These are phyloP conservation scores for Daldinia loculata DNA, from an alignment of 495 filamentous ascomycete species.

Conservation along the genomic window DNA sequence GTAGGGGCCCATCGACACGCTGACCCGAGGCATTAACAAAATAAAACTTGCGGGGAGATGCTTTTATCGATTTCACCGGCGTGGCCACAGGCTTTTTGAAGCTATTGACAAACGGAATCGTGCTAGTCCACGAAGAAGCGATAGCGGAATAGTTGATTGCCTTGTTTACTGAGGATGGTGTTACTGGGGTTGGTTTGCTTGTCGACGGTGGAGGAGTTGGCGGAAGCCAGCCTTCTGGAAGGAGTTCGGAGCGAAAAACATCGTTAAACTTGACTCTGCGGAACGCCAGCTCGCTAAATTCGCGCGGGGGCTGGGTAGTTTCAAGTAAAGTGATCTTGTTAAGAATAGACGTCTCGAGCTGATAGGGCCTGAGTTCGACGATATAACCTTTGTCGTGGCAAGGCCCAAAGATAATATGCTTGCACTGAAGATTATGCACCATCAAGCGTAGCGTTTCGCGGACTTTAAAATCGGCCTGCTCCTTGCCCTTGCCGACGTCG, in stretches of 20 bases:
- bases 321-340: slow-evolving; percentile 45
- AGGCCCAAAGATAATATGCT: slow-evolving; percentile 70
- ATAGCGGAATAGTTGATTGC: neutral
- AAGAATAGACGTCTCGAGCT: slow-evolving; percentile 38
- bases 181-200: neutral
- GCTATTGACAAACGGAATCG: slow-evolving; percentile 1
- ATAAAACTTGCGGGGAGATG: slow-evolving; percentile 26
- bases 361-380: slow-evolving; percentile 54
- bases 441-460: slow-evolving; percentile 61
- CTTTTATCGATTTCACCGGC: neutral
- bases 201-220: slow-evolving; percentile 1
- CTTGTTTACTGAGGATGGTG: neutral
- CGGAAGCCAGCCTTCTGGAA: slow-evolving; percentile 21
- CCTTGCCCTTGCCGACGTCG: slow-evolving; percentile 68
- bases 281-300: slow-evolving; percentile 45
- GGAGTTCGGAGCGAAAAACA: slow-evolving; percentile 51
- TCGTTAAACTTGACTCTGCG: slow-evolving; percentile 39
- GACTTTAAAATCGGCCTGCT: slow-evolving; percentile 68
- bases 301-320: slow-evolving; percentile 45
- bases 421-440: slow-evolving; percentile 68
- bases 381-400: slow-evolving; percentile 71
- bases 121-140: neutral
- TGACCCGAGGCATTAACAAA: slow-evolving; percentile 46
- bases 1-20: slow-evolving; percentile 49
- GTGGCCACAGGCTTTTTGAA: neutral